phyloP scores from a whole-genome alignment of 2,329 filamentous ascomycete genomes.

The Botrytis pseudocinerea region DNA sequence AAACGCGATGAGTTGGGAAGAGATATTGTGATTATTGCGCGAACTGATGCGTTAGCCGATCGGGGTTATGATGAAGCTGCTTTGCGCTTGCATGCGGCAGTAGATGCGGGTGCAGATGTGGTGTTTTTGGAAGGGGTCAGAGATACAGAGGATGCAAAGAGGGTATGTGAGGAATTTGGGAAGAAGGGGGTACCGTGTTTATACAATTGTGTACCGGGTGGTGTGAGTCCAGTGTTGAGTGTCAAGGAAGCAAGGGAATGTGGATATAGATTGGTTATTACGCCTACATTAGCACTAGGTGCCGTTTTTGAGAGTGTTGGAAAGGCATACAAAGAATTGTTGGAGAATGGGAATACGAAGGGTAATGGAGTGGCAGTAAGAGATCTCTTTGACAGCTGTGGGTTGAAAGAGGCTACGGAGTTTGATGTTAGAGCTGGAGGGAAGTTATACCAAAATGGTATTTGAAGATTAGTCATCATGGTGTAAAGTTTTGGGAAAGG shows the following conservation, averaged over 20 bases:
- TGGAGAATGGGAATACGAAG: conserved; percentile 1
- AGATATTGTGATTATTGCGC: conserved; percentile 61
- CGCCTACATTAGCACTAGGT: conserved; percentile 42
- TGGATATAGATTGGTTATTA: conserved; percentile 60
- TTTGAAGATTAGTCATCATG: neutral
- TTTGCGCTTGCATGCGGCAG: conserved; percentile 51
- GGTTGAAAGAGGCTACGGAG: conserved; percentile 1
- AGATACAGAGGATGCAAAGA: conserved; percentile 49
- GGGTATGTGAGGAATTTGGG: neutral
- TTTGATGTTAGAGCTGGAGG: conserved; percentile 6
- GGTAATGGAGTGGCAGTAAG: neutral
- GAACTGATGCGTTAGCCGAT: conserved; percentile 61
- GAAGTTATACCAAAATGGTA: neutral
- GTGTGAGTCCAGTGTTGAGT: conserved; percentile 54
- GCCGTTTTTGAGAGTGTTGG: conserved; percentile 6
- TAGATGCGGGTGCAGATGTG: conserved; percentile 58
- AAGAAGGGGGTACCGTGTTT: conserved; percentile 52
- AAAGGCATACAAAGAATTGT: neutral
- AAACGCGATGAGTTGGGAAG: conserved; percentile 50
- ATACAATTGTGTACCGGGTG: conserved; percentile 58
- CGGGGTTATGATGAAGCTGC: conserved; percentile 59
- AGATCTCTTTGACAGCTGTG: conserved; percentile 13
- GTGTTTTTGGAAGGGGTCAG: conserved; percentile 61
- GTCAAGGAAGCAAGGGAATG: conserved; percentile 54
- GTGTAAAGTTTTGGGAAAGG: neutral